These are phyloP conservation scores for Elsinoe arachidis DNA, from an alignment of 2,329 filamentous ascomycete species.

Conservation along the genomic window DNA sequence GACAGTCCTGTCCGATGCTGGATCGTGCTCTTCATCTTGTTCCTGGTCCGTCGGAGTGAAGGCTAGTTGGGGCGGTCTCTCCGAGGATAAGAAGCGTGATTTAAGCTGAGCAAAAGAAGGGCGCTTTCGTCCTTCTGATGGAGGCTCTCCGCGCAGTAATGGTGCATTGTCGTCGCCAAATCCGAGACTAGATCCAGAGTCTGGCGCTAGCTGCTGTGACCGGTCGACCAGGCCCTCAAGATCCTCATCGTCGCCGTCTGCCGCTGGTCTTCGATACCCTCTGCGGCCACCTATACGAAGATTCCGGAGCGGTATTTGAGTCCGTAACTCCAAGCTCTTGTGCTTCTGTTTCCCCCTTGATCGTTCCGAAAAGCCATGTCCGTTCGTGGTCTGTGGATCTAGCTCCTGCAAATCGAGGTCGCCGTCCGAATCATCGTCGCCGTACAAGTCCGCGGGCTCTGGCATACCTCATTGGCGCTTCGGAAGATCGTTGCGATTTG, in stretches of 20 bases:
- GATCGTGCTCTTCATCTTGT: constrained; percentile 41
- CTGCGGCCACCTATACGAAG: constrained; percentile 41
- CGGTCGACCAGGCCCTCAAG: constrained; percentile 56
- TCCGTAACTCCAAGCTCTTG: constrained; percentile 34
- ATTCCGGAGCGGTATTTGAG: constrained; percentile 61
- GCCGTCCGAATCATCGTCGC: constrained; percentile 53
- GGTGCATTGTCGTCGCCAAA: constrained; percentile 63
- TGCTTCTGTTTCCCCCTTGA: constrained; percentile 23
- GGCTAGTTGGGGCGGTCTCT: constrained; percentile 19
- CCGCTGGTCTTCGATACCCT: constrained; percentile 18
- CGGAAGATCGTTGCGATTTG: not conserved
- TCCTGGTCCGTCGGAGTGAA: constrained; percentile 31
- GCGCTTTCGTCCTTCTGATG: not conserved
- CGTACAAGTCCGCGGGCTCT: constrained; percentile 32
- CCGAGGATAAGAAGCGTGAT: constrained; percentile 20
- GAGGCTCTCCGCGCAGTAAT: constrained; percentile 42
- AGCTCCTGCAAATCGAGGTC: constrained; percentile 73
- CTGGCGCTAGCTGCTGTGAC: constrained; percentile 39
- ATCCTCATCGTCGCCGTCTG: constrained; percentile 55
- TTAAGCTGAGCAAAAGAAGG: constrained; percentile 14
- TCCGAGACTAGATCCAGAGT: constrained; percentile 51
- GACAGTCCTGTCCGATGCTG: constrained; percentile 64
- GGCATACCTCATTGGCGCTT: constrained; percentile 36
- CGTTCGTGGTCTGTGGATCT: constrained; percentile 47
- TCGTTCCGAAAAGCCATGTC: constrained; percentile 21